Evolutionary conservation across 1,139 yeast species (phyloP).

Genomic region (Geotrichum klebahnii): DNA sequence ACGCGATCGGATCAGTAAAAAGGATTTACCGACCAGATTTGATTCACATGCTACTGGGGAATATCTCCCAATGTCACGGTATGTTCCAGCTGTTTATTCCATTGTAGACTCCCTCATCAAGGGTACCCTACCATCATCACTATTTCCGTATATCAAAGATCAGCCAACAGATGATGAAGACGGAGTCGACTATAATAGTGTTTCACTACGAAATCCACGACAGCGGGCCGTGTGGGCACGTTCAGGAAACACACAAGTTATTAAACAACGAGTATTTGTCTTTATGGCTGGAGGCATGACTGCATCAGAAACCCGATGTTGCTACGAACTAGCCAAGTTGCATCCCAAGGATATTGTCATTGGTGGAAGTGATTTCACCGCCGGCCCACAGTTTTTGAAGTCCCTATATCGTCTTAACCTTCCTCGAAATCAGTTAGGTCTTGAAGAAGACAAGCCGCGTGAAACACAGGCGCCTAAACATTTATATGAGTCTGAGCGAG

Average conservation of each 20-base stretch:
- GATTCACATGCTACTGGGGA: conserved; percentile 66
- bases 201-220: conserved; percentile 63
- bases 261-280: conserved; percentile 68
- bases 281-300: conserved; percentile 91
- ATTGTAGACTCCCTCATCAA: conserved; percentile 50
- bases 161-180: conserved; percentile 62
- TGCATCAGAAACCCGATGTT: conserved; percentile 71
- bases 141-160: conserved; percentile 75
- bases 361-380: conserved; percentile 75
- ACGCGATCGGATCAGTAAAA: conserved; percentile 31
- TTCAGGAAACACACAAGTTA: conserved; percentile 47
- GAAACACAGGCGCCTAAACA: conserved; percentile 16
- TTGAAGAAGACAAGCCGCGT: conserved; percentile 14
- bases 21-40: conserved; percentile 32
- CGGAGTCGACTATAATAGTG: conserved; percentile 39
- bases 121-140: conserved; percentile 50
- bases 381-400: conserved; percentile 54
- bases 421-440: conserved; percentile 9
- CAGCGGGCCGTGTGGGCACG: conserved; percentile 79
- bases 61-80: conserved; percentile 71
- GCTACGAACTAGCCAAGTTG: conserved; percentile 57
- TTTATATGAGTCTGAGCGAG: conserved; percentile 17
- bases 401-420: conserved; percentile 32
- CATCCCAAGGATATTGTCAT: conserved; percentile 67
- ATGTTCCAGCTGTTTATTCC: conserved; percentile 64